Conservation (phyloP, 176 grass and related monocot species). For the Triticum monococcum region DNA sequence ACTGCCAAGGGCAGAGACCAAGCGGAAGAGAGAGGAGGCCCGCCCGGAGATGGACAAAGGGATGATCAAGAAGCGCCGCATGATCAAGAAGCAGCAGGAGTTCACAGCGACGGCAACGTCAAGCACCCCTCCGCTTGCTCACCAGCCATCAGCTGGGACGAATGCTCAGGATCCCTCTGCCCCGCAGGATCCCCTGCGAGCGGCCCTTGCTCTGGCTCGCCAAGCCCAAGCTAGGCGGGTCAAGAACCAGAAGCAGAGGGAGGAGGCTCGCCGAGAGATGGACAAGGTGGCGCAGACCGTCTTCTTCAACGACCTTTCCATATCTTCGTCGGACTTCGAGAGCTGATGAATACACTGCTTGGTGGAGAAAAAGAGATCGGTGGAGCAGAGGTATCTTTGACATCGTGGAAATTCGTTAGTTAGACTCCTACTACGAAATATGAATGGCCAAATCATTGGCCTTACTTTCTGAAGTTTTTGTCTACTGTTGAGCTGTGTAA, state of each 20-base stretch:
- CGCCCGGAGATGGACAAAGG: too few species aligned
- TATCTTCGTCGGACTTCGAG: background rate
- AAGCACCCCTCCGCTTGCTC: too few species aligned
- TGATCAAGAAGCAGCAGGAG: too few species aligned
- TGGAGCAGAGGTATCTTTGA: background rate
- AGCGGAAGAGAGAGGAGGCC: too few species aligned
- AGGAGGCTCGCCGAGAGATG: slow-evolving; percentile 24
- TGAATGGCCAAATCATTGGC: too few species aligned
- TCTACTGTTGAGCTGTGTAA: background rate
- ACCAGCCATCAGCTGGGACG: too few species aligned
- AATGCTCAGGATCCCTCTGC: background rate
- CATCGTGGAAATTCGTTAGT: background rate
- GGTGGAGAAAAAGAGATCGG: background rate
- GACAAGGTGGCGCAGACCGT: slow-evolving; percentile 29
- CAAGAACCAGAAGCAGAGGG: background rate
- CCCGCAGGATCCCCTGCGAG: background rate
- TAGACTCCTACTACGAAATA: background rate
- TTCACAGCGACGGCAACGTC: too few species aligned
- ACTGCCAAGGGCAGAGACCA: background rate
- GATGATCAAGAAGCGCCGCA: too few species aligned
- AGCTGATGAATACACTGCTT: background rate
- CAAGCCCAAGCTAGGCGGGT: background rate
- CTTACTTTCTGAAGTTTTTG: too few species aligned
- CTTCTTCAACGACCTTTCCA: slow-evolving; percentile 36
- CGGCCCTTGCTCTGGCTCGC: background rate